phyloP scores from a whole-genome alignment of 805 yeast species.

The Alloascoidea hylecoeti region DNA sequence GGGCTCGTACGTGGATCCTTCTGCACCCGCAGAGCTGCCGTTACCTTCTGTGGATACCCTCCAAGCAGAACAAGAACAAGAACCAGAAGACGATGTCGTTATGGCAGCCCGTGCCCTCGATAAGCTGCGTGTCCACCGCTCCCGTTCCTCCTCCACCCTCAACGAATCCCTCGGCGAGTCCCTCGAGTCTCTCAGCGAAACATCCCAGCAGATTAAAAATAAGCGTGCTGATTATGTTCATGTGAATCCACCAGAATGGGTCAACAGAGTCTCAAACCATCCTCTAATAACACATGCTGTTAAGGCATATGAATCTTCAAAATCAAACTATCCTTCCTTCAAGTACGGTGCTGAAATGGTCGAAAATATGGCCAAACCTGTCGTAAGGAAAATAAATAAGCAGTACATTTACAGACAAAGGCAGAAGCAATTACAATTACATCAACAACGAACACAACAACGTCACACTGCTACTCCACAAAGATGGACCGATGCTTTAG shows the following conservation, averaged over 20 bases:
- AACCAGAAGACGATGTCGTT: neutral
- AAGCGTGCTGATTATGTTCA: too few species aligned
- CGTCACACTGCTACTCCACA: conserved; percentile 6
- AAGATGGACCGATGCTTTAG: conserved; percentile 7
- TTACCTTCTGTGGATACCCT: too few species aligned
- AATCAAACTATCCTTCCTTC: conserved; percentile 28
- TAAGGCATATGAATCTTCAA: conserved; percentile 18
- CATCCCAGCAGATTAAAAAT: too few species aligned
- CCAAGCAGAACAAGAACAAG: neutral
- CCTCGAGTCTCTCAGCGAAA: too few species aligned
- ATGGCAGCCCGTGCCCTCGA: conserved; percentile 2
- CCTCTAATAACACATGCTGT: conserved; percentile 16
- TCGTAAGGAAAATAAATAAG: conserved; percentile 26
- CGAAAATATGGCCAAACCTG: conserved; percentile 39
- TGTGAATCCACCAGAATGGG: too few species aligned
- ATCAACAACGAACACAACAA: conserved; percentile 2
- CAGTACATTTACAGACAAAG: conserved; percentile 13
- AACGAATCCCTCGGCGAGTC: too few species aligned
- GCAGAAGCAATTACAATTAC: conserved; percentile 8
- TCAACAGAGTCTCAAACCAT: conserved; percentile 10
- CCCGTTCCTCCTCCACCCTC: neutral
- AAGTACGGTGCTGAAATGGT: conserved; percentile 49
- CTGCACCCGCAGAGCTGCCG: too few species aligned
- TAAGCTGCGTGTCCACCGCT: conserved; percentile 1
- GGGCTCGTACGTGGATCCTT: too few species aligned